Conservation (phyloP, 805 yeast genomes). For the Metschnikowia koreensis region DNA sequence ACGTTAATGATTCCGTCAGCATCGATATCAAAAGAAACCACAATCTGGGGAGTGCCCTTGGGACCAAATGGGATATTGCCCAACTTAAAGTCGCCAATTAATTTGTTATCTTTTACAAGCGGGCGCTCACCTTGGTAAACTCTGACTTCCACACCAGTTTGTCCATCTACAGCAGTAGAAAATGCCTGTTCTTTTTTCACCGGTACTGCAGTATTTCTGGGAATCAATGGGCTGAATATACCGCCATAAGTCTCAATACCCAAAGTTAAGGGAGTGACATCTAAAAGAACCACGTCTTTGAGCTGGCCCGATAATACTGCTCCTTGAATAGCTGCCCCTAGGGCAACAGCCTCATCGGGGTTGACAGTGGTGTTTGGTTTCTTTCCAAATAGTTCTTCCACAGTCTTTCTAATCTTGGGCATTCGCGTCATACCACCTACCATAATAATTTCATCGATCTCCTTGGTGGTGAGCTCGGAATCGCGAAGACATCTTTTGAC, state of each 20-base stretch:
- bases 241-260: slow-evolving; percentile 89
- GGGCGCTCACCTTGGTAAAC: slow-evolving; percentile 83
- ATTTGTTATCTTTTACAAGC: slow-evolving; percentile 70
- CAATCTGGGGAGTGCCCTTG: slow-evolving; percentile 78
- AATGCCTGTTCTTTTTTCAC: slow-evolving; percentile 70
- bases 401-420: slow-evolving; percentile 73
- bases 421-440: slow-evolving; percentile 92
- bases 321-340: slow-evolving; percentile 32
- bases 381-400: slow-evolving; percentile 56
- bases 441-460: slow-evolving; percentile 69
- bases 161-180: slow-evolving; percentile 83
- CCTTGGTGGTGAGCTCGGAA: slow-evolving; percentile 63
- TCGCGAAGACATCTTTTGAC: slow-evolving; percentile 73
- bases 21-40: slow-evolving; percentile 74
- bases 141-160: slow-evolving; percentile 77
- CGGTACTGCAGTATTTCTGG: slow-evolving; percentile 77
- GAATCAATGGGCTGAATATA: slow-evolving; percentile 73
- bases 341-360: slow-evolving; percentile 55
- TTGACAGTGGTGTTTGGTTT: slow-evolving; percentile 71
- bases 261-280: slow-evolving; percentile 28
- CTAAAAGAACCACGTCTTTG: slow-evolving; percentile 26
- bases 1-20: slow-evolving; percentile 73
- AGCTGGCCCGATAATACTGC: slow-evolving; percentile 29
- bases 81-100: slow-evolving; percentile 72
- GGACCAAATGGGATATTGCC: slow-evolving; percentile 73